phyloP scores from a whole-genome alignment of 1,284 basidiomycete species.

The Microbotryum scabiosae region DNA sequence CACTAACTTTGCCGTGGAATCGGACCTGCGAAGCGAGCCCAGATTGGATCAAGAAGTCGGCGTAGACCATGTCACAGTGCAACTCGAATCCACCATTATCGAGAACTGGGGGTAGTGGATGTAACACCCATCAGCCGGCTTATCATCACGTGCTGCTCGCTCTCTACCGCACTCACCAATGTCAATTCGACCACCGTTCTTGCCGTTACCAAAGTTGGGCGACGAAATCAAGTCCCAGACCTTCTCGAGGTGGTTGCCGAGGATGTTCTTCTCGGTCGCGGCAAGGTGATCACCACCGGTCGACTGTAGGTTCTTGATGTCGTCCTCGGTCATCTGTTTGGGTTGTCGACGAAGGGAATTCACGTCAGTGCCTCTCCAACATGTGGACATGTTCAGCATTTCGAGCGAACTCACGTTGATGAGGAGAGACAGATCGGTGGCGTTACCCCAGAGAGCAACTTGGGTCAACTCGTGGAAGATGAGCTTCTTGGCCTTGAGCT shows the following conservation, averaged over 20 bases:
- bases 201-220: conserved; percentile 40
- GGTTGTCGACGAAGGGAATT: too few relatives aligned
- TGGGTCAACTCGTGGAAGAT: conserved; percentile 94
- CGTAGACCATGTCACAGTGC: conserved; percentile 94
- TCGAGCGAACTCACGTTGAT: conserved; percentile 54
- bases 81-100: conserved; percentile 66
- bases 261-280: conserved; percentile 87
- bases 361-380: too few relatives aligned
- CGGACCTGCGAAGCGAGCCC: conserved; percentile 76
- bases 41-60: conserved; percentile 72
- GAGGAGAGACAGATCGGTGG: conserved; percentile 89
- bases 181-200: conserved; percentile 73
- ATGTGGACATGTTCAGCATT: background rate
- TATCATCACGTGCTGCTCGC: conserved; percentile 12
- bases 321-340: conserved; percentile 80
- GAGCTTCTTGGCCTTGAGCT: conserved; percentile 66
- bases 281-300: conserved; percentile 92
- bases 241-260: conserved; percentile 70
- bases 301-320: conserved; percentile 94
- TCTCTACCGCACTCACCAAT: conserved; percentile 45
- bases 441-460: conserved; percentile 80
- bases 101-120: background rate
- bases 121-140: background rate
- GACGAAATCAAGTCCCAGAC: conserved; percentile 68
- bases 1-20: conserved; percentile 73